Evolutionary conservation across 108 stramenopile genomes (phyloP).

Genomic region (Nannochloropsis gaditana): DNA sequence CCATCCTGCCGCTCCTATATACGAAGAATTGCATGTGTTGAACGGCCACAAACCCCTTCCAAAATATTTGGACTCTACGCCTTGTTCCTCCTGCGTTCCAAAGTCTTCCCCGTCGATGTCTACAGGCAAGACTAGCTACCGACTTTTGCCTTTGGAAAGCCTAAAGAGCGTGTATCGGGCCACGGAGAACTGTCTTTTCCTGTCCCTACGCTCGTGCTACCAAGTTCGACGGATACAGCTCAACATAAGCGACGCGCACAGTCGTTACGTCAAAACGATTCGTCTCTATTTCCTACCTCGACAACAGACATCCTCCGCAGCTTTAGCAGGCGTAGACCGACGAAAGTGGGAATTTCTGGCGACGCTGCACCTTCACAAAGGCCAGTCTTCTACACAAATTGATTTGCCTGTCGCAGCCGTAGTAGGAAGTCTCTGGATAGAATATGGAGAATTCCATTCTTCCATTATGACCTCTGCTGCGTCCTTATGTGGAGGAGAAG

Average conservation of each 20-base stretch:
- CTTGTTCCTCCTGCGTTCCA: neutral
- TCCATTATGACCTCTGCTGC: neutral
- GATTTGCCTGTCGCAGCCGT: neutral
- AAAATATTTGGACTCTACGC: neutral
- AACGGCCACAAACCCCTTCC: neutral
- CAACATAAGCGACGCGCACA: neutral
- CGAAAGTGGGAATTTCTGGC: neutral
- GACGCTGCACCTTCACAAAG: neutral
- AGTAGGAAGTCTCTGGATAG: constrained; percentile 6
- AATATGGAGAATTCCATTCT: neutral
- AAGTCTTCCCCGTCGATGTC: neutral
- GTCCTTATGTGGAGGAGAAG: neutral
- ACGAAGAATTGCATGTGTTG: neutral
- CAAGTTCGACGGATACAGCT: neutral
- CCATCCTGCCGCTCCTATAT: neutral
- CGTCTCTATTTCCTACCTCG: neutral
- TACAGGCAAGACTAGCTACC: neutral
- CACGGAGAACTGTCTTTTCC: neutral
- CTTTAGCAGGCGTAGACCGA: neutral
- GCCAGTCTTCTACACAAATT: neutral
- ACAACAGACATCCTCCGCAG: neutral
- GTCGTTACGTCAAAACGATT: neutral
- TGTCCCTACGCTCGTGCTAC: neutral
- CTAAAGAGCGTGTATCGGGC: neutral
- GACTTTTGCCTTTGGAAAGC: neutral